Evolutionary conservation across 2,329 filamentous ascomycete genomes (phyloP).

Genomic region (Aspergillus persii): DNA sequence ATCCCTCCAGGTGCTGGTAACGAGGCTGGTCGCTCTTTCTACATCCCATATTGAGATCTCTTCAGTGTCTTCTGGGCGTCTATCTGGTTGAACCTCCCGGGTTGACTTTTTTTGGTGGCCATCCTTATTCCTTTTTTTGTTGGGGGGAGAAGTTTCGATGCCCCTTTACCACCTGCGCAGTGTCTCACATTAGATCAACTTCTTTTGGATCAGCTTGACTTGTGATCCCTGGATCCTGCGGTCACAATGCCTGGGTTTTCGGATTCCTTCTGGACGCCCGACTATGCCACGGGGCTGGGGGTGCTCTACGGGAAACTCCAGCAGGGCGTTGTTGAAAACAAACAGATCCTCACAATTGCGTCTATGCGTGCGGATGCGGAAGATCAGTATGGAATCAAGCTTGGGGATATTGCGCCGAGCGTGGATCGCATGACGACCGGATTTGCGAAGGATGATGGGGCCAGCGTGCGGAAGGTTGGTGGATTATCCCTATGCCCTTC

Average conservation of each 20-base stretch:
- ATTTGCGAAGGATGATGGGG: slow-evolving; percentile 88
- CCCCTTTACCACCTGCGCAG: neutral
- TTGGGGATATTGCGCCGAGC: slow-evolving; percentile 76
- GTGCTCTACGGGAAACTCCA: slow-evolving; percentile 96
- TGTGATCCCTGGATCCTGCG: neutral
- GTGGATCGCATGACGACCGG: slow-evolving; percentile 81
- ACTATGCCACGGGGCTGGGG: slow-evolving; percentile 94
- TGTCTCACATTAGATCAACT: neutral
- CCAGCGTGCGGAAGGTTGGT: slow-evolving; percentile 86
- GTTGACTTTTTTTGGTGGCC: slow-evolving; percentile 1
- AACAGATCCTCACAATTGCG: slow-evolving; percentile 87
- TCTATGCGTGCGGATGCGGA: slow-evolving; percentile 95
- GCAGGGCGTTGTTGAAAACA: slow-evolving; percentile 92
- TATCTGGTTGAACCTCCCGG: neutral
- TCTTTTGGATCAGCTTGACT: slow-evolving; percentile 2
- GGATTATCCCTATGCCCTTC: neutral
- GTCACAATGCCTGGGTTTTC: slow-evolving; percentile 79
- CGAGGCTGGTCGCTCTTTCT: slow-evolving; percentile 13
- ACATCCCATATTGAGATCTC: neutral
- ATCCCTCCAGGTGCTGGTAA: slow-evolving; percentile 6
- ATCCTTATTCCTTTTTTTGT: slow-evolving; percentile 1
- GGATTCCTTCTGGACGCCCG: slow-evolving; percentile 95
- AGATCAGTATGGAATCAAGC: slow-evolving; percentile 76
- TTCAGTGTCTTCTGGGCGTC: neutral
- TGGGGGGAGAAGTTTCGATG: neutral